phyloP scores from a whole-genome alignment of 148 eudicot genomes.

The Chenopodium berlandieri region DNA sequence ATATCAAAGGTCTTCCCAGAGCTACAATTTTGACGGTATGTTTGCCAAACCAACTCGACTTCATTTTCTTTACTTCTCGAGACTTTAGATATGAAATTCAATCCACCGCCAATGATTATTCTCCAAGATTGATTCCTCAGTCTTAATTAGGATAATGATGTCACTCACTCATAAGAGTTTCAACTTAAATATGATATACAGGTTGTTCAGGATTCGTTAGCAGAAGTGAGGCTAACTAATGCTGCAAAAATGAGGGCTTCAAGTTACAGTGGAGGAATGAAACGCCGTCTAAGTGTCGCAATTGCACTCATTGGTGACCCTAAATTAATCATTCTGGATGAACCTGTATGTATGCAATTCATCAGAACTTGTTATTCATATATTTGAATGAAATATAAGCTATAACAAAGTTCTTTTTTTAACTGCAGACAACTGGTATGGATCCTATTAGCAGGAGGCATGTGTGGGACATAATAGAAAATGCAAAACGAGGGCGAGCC shows the following conservation, averaged over 20 bases:
- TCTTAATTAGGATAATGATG: background rate
- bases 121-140: background rate
- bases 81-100: background rate
- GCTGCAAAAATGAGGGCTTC: conserved; percentile 76
- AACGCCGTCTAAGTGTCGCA: conserved; percentile 95
- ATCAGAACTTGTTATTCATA: background rate
- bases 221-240: conserved; percentile 69
- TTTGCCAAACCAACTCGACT: conserved; percentile 1
- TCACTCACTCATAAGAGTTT: background rate
- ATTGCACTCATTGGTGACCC: conserved; percentile 96
- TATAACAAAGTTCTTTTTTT: background rate
- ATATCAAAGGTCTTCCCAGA: conserved; percentile 66
- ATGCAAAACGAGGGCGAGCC: conserved; percentile 85
- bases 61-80: background rate
- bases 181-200: conserved; percentile 23
- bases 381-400: background rate
- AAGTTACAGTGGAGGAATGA: conserved; percentile 98
- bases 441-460: conserved; percentile 96
- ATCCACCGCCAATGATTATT: too few species aligned
- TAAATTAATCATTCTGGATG: conserved; percentile 83
- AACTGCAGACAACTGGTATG: conserved; percentile 89
- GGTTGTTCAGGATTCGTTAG: conserved; percentile 62
- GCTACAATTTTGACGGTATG: conserved; percentile 51
- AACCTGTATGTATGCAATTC: conserved; percentile 52
- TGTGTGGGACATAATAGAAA: conserved; percentile 94